These are phyloP conservation scores for Exophiala calicioides DNA, from an alignment of 2,329 filamentous ascomycete genomes.

Conservation along the genomic window DNA sequence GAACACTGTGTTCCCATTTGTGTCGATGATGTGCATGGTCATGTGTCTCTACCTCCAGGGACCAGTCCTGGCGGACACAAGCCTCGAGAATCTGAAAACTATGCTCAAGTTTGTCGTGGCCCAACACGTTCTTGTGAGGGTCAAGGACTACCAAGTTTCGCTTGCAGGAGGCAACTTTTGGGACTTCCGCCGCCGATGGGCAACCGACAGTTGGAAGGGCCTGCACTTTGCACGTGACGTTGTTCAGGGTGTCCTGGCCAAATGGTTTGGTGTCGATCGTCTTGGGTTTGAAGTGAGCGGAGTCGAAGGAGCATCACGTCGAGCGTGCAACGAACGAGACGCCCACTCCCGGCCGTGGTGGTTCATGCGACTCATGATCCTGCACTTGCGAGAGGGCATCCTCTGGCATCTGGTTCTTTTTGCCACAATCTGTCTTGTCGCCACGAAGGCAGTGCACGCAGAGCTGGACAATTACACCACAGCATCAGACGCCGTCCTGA, in stretches of 20 bases:
- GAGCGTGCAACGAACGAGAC: conserved; percentile 22
- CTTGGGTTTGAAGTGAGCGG: conserved; percentile 26
- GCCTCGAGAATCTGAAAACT: conserved; percentile 1
- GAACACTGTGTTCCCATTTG: conserved; percentile 21
- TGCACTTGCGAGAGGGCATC: conserved; percentile 24
- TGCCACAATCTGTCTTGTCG: conserved; percentile 10
- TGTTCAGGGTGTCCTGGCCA: conserved; percentile 18
- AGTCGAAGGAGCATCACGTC: conserved; percentile 3
- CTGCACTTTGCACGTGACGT: conserved; percentile 25
- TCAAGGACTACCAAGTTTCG: conserved; percentile 5
- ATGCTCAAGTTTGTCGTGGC: conserved; percentile 12
- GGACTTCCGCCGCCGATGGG: conserved; percentile 18
- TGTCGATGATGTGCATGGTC: conserved; percentile 10
- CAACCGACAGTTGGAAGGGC: conserved; percentile 24
- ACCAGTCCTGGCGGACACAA: conserved; percentile 18
- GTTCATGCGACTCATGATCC: conserved; percentile 8
- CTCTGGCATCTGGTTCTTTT: conserved; percentile 12
- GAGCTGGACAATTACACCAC: conserved; percentile 1
- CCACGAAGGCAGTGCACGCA: conserved; percentile 1
- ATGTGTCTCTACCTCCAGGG: conserved; percentile 10
- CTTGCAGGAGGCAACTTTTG: conserved; percentile 4
- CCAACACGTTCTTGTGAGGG: conserved; percentile 1
- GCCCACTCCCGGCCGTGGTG: conserved; percentile 5
- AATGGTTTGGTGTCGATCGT: conserved; percentile 7
- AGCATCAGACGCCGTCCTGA: conserved; percentile 2